Conservation (phyloP, 805 yeast species). For the Vanderwaltozyma yarrowii region DNA sequence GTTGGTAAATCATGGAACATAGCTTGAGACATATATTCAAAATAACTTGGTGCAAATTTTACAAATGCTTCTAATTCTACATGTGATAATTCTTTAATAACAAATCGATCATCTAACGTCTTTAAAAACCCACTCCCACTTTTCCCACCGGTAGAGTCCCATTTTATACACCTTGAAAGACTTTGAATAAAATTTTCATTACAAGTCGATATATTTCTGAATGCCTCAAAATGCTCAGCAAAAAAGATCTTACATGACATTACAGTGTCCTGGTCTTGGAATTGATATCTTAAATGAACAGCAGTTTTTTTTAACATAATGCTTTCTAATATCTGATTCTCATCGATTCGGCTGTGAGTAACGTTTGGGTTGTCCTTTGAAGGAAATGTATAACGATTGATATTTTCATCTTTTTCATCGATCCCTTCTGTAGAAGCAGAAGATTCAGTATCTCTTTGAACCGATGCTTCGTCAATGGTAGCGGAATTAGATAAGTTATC, state of each 20-base stretch:
- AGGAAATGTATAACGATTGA: no score
- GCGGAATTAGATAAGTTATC: not conserved
- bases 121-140: slow-evolving; percentile 91
- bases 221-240: slow-evolving; percentile 94
- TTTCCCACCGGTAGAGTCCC: slow-evolving; percentile 96
- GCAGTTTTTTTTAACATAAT: slow-evolving; percentile 75
- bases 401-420: no score
- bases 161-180: slow-evolving; percentile 82
- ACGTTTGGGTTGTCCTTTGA: no score
- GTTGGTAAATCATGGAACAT: slow-evolving; percentile 92
- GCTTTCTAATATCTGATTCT: slow-evolving; percentile 39
- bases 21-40: slow-evolving; percentile 92
- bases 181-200: slow-evolving; percentile 74
- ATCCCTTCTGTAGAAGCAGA: no score
- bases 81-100: slow-evolving; percentile 80
- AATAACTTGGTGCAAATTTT: slow-evolving; percentile 91
- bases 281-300: slow-evolving; percentile 85
- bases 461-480: no score
- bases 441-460: no score
- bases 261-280: slow-evolving; percentile 72
- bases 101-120: slow-evolving; percentile 81
- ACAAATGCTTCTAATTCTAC: slow-evolving; percentile 89
- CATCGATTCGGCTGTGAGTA: not conserved
- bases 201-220: slow-evolving; percentile 73
- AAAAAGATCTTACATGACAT: slow-evolving; percentile 90